Conservation (phyloP, 139 green algal species). For the Choricystis sp. region DNA sequence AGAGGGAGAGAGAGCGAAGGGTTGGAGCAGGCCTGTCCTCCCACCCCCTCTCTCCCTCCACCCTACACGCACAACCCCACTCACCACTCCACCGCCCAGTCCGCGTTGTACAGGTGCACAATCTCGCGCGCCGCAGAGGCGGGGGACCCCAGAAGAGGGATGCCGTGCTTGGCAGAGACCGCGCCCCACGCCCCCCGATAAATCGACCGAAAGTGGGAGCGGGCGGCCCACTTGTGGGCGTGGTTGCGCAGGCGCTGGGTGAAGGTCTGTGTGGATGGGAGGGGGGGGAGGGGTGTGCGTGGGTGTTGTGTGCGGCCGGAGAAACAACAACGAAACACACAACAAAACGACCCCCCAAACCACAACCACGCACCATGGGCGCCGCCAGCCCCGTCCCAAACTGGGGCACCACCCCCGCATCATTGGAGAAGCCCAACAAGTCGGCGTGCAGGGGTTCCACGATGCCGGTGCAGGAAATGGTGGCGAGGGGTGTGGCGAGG, state of each 20-base stretch:
- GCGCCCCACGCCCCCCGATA: no score
- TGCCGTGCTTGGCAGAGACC: not conserved
- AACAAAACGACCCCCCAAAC: no score
- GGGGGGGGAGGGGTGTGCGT: no score
- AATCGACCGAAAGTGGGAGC: no score
- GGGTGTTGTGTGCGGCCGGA: no score
- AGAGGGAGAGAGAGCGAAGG: not conserved
- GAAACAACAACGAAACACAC: no score
- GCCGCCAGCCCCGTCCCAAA: not conserved
- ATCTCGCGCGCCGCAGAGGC: not conserved
- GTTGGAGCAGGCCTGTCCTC: not conserved
- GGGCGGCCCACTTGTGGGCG: no score
- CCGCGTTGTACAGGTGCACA: not conserved
- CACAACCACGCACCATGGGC: no score
- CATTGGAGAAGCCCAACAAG: not conserved
- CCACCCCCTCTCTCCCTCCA: not conserved
- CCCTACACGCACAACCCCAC: not conserved
- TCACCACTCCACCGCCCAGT: not conserved
- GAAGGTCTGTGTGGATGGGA: no score
- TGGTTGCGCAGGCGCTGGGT: no score
- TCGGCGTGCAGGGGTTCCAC: not conserved
- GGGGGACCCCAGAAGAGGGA: not conserved
- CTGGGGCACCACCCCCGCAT: not conserved
- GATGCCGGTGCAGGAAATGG: not conserved
- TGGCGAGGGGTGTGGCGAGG: not conserved